Evolutionary conservation across 106 monocot species (phyloP).

Genomic region (Dendrobium officinale): DNA sequence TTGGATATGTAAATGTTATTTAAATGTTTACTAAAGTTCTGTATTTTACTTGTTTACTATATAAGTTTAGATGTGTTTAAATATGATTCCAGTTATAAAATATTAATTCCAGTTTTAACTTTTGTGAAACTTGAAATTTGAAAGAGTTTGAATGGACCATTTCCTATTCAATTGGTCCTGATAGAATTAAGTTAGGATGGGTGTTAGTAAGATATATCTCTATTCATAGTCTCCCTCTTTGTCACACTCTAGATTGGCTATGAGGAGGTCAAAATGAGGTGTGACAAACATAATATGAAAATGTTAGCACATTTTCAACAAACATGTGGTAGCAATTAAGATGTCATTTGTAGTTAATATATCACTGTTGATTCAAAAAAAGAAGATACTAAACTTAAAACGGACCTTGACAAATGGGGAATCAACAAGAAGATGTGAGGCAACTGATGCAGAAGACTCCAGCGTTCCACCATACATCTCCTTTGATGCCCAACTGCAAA

Average conservation of each 20-base stretch:
- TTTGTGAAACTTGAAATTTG: too few relatives aligned
- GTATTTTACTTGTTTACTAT: too few relatives aligned
- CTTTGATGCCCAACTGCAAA: constrained; percentile 93
- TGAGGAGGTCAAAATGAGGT: background rate
- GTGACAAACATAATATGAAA: background rate
- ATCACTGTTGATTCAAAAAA: background rate
- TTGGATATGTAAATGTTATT: too few relatives aligned
- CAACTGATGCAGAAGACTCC: constrained; percentile 58
- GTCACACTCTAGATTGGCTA: background rate
- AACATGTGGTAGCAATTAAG: background rate
- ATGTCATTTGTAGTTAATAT: background rate
- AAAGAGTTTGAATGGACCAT: too few relatives aligned
- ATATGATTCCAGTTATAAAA: too few relatives aligned
- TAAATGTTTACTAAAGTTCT: too few relatives aligned
- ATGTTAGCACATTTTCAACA: background rate
- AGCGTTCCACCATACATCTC: constrained; percentile 84
- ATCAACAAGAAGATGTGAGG: constrained; percentile 84
- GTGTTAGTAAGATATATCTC: too few relatives aligned
- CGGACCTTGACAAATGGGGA: constrained; percentile 90
- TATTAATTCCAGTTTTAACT: too few relatives aligned
- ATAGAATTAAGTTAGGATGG: too few relatives aligned
- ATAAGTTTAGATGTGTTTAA: too few relatives aligned
- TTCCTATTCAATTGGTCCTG: too few relatives aligned
- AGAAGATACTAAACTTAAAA: constrained; percentile 1
- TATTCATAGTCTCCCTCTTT: too few relatives aligned